Conservation (phyloP, 495 filamentous ascomycete genomes). For the Hypomontagnella submonticulosa region DNA sequence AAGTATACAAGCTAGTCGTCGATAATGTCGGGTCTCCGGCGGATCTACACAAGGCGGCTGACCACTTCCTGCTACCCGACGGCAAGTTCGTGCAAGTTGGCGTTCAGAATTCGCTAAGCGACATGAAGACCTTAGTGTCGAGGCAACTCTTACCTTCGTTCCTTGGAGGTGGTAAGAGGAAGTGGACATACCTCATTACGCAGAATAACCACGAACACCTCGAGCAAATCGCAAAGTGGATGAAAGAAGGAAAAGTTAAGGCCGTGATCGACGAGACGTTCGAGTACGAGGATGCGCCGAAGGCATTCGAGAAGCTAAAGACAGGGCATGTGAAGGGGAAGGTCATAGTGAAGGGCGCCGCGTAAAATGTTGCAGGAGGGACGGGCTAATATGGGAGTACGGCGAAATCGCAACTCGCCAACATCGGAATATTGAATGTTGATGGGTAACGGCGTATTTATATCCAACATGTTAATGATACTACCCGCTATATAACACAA, state of each 20-base stretch:
- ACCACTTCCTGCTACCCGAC: conserved; percentile 64
- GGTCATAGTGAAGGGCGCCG: conserved; percentile 68
- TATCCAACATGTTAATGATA: too few species aligned
- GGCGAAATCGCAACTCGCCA: too few species aligned
- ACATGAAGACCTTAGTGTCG: conserved; percentile 38
- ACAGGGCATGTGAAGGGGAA: conserved; percentile 73
- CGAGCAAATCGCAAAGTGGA: conserved; percentile 65
- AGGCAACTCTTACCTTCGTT: conserved; percentile 62
- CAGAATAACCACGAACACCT: conserved; percentile 60
- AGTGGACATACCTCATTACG: conserved; percentile 57
- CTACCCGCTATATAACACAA: too few species aligned
- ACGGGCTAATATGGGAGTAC: background rate
- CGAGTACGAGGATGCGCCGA: conserved; percentile 68
- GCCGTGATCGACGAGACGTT: conserved; percentile 69
- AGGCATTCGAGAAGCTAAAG: conserved; percentile 73
- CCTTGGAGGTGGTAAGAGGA: conserved; percentile 73
- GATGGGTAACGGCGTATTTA: too few species aligned
- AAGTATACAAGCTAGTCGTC: conserved; percentile 66
- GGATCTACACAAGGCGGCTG: conserved; percentile 65
- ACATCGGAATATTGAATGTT: too few species aligned
- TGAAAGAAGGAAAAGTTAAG: conserved; percentile 70
- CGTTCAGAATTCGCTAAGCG: conserved; percentile 27
- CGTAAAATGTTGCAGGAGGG: conserved; percentile 1
- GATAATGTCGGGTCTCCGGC: conserved; percentile 68
- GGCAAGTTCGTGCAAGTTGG: conserved; percentile 71